Conservation (phyloP, 2,329 filamentous ascomycete genomes). For the Ascosphaera apis region DNA sequence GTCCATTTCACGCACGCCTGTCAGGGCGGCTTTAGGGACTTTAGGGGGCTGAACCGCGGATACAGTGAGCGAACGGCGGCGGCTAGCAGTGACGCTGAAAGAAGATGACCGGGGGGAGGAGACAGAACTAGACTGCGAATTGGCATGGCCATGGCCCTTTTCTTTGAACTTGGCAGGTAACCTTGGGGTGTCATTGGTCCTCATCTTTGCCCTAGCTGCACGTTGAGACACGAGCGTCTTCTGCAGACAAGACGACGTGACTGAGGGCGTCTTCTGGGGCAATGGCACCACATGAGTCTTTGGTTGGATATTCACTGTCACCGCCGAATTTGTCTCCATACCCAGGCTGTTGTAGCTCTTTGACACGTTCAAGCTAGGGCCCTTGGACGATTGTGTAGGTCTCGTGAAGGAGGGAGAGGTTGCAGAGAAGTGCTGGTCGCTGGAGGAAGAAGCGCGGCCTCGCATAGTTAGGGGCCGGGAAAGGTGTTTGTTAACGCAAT, state of each 20-base stretch:
- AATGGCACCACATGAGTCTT: not conserved
- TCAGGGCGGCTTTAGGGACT: conserved; percentile 16
- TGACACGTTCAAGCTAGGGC: not conserved
- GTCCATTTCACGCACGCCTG: conserved; percentile 21
- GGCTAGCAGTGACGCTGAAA: conserved; percentile 6
- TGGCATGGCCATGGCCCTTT: conserved; percentile 9
- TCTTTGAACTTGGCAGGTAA: conserved; percentile 9
- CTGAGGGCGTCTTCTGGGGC: not conserved
- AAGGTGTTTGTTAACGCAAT: too few relatives aligned
- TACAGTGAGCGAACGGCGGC: conserved; percentile 6
- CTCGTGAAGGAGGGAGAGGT: not conserved
- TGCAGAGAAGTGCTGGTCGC: not conserved
- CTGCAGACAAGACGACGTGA: not conserved
- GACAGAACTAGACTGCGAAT: conserved; percentile 8
- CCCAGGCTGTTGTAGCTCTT: not conserved
- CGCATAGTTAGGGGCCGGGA: not conserved
- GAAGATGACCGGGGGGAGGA: conserved; percentile 9
- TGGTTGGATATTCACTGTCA: not conserved
- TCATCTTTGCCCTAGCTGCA: not conserved
- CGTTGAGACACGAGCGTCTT: not conserved
- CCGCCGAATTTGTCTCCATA: not conserved
- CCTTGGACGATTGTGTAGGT: not conserved
- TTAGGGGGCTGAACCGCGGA: conserved; percentile 11
- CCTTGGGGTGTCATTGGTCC: not conserved
- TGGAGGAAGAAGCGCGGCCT: not conserved